Evolutionary conservation across 352 stramenopile genomes (phyloP).

Genomic region (Pythium vanterpoolii): DNA sequence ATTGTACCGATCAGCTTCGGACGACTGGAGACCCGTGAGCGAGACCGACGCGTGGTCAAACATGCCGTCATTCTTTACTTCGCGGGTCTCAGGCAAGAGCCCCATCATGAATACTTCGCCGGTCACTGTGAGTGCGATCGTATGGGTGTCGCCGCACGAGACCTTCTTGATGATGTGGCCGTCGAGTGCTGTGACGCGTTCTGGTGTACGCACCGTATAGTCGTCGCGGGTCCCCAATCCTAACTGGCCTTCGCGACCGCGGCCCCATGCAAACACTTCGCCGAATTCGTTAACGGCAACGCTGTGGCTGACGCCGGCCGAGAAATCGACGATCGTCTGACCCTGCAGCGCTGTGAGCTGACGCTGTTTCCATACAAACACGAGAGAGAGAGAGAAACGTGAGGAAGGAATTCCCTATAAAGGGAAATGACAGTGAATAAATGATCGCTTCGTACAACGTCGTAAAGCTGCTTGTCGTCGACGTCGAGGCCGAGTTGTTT

Average conservation of each 20-base stretch:
- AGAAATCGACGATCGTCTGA: conserved; percentile 70
- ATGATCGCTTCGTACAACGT: conserved; percentile 32
- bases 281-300: conserved; percentile 80
- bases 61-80: conserved; percentile 39
- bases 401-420: too few relatives aligned
- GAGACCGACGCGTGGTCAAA: conserved; percentile 57
- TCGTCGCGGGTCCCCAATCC: conserved; percentile 40
- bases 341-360: conserved; percentile 48
- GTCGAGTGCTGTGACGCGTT: conserved; percentile 49
- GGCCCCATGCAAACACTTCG: conserved; percentile 75
- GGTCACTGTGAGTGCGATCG: conserved; percentile 47
- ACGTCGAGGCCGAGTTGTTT: conserved; percentile 65
- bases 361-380: conserved; percentile 24
- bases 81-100: conserved; percentile 51
- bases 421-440: not conserved
- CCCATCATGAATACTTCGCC: conserved; percentile 80
- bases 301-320: conserved; percentile 67
- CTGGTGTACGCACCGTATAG: conserved; percentile 31
- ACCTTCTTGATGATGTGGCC: conserved; percentile 65
- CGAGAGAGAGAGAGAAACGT: not conserved
- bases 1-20: conserved; percentile 28
- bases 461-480: conserved; percentile 51
- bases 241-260: conserved; percentile 67
- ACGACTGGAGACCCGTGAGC: conserved; percentile 39
- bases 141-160: conserved; percentile 75